Conservation (phyloP, 257 asterid species). For the Solanum virginianum region DNA sequence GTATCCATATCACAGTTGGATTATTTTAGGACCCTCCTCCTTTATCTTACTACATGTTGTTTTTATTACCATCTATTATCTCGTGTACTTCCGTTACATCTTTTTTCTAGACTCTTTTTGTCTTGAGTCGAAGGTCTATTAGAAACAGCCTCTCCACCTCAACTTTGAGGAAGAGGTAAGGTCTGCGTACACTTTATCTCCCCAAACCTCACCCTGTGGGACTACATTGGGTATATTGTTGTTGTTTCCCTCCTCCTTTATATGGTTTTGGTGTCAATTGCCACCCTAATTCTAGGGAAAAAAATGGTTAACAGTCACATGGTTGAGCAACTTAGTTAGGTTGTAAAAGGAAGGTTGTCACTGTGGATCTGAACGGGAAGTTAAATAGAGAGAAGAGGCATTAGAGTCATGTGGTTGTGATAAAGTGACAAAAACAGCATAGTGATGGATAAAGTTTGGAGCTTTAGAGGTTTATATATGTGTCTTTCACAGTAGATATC, state of each 20-base stretch:
- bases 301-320: not conserved
- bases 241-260: not conserved
- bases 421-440: not conserved
- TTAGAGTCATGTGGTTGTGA: not conserved
- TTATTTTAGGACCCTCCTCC: not conserved
- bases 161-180: not conserved
- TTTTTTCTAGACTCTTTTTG: not conserved
- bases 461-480: not conserved
- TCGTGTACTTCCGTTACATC: not conserved
- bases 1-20: not conserved
- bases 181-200: not conserved
- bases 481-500: not conserved
- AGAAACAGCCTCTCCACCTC: not conserved
- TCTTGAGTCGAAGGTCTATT: not conserved
- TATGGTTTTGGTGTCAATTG: not conserved
- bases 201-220: not conserved
- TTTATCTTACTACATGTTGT: not conserved
- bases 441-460: not conserved
- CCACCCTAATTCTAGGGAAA: not conserved
- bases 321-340: not conserved
- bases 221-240: not conserved
- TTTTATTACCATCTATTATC: not conserved
- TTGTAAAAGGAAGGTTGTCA: not conserved
- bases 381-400: not conserved
- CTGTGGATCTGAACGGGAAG: not conserved